Base-by-base conservation (phyloP, 1,284 basidiomycete genomes). In the Trichosporon sp. region DNA sequence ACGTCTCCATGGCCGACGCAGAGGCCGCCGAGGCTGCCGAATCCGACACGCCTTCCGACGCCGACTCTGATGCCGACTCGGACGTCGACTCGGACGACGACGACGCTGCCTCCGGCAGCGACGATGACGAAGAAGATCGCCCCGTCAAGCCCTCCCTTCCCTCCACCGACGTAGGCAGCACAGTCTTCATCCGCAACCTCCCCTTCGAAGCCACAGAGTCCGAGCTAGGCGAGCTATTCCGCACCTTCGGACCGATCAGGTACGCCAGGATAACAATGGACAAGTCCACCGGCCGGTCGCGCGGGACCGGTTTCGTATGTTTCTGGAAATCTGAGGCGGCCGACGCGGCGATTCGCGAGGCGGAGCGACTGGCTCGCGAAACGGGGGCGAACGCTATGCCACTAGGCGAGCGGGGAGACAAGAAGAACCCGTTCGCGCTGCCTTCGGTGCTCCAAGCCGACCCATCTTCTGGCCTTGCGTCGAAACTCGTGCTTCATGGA, bases 261-360 rank as follows among this genome's bases (percentile, higher is more conserved):
- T 99, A 99, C 78, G 95, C 92, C 3, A 87, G 91, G 32, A 91
- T 99, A 63, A 91, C 95, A 0, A 84, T 95, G 80, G 96, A 99
- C 74, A 84, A 83, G 16, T 86, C 85, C 1, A 92, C 89, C 1
- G 91, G 89, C 19, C 88, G 93, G 57, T 92, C 94, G 32, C 85
- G 92, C 56, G 96, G 96, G 9, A 97, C 94, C 0, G 96, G 93
- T 0, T 99, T 99, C 77, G 93, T 90, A 0, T 98, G 94, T 79
- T 98, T 96, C 82, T 98, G 95, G 95, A 93, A 95, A 68, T 87
- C 86, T 67, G 89, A 88, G 65, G 90, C 95, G 68, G 95, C 95
- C 4, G 89, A 95, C 71, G 87, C 88, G 64, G 92, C 88, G 3
- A 85, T 98, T 33, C 85, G 87, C 59, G 90, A 93, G 74, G 90